Conservation (phyloP, 2,329 filamentous ascomycete species). For the Sporothrix inflata region DNA sequence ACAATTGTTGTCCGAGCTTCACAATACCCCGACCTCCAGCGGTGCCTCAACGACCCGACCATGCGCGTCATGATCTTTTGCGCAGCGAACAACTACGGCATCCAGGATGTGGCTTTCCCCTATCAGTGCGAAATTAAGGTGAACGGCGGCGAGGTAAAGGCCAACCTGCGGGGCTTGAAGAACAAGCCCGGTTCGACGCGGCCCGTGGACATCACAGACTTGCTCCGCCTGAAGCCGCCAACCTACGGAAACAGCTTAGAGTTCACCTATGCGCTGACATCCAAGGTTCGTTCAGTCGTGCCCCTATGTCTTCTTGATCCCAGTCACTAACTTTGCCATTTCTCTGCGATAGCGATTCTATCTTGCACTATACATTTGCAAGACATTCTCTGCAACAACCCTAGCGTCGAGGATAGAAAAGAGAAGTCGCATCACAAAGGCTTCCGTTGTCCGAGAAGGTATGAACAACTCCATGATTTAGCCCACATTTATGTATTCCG, state of each 20-base stretch:
- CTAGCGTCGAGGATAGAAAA: conserved; percentile 69
- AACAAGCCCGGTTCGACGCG: conserved; percentile 94
- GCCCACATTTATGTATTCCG: not conserved
- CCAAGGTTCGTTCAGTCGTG: conserved; percentile 62
- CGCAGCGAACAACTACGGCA: conserved; percentile 63
- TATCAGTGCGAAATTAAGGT: conserved; percentile 91
- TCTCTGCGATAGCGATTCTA: conserved; percentile 64
- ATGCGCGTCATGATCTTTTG: conserved; percentile 84
- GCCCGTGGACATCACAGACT: conserved; percentile 85
- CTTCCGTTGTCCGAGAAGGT: conserved; percentile 84
- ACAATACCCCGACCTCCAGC: conserved; percentile 56
- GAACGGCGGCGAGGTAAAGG: conserved; percentile 84
- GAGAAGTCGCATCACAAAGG: conserved; percentile 74
- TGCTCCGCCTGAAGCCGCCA: conserved; percentile 67
- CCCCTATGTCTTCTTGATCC: too few species aligned
- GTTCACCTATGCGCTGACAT: conserved; percentile 90
- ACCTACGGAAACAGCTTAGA: conserved; percentile 76
- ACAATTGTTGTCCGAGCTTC: conserved; percentile 52
- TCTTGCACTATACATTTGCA: conserved; percentile 75
- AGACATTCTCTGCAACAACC: conserved; percentile 69
- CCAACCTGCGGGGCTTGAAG: conserved; percentile 92
- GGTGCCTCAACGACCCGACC: conserved; percentile 62
- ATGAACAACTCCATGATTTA: conserved; percentile 41
- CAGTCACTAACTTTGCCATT: not conserved
- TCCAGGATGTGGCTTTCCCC: conserved; percentile 84